These are phyloP conservation scores for Scutellaria minor DNA, from an alignment of 257 asterid genomes.

Conservation along the genomic window DNA sequence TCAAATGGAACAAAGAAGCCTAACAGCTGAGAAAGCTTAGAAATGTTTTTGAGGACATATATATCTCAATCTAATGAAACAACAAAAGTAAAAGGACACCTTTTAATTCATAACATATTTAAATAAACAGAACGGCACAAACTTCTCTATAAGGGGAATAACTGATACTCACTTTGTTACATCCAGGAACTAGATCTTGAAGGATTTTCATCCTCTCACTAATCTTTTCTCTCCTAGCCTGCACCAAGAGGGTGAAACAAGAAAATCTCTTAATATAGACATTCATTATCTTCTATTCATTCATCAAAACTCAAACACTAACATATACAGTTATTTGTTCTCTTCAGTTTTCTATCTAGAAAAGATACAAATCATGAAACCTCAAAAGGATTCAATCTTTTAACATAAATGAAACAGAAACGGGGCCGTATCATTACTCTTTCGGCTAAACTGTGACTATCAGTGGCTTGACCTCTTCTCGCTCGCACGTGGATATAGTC, in stretches of 20 bases:
- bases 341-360: conserved; percentile 7
- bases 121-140: not conserved
- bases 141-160: conserved; percentile 8
- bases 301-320: conserved; percentile 23
- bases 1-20: conserved; percentile 19
- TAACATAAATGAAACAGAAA: conserved; percentile 16
- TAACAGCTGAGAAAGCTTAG: conserved; percentile 15
- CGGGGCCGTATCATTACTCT: conserved; percentile 44
- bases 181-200: conserved; percentile 71
- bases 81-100: conserved; percentile 9
- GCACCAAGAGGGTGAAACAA: conserved; percentile 38
- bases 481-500: conserved; percentile 76
- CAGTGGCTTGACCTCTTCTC: conserved; percentile 80
- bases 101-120: not conserved
- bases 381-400: not conserved
- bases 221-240: conserved; percentile 76
- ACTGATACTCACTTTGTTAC: conserved; percentile 58
- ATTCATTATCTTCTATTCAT: conserved; percentile 11
- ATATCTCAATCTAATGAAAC: conserved; percentile 20
- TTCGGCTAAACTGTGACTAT: conserved; percentile 79
- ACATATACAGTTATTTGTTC: not conserved
- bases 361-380: not conserved
- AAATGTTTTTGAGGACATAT: conserved; percentile 4
- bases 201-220: conserved; percentile 71
- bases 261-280: conserved; percentile 27